These are phyloP conservation scores for Blastocystis sp. DNA, from an alignment of 352 stramenopile genomes.

Conservation along the genomic window DNA sequence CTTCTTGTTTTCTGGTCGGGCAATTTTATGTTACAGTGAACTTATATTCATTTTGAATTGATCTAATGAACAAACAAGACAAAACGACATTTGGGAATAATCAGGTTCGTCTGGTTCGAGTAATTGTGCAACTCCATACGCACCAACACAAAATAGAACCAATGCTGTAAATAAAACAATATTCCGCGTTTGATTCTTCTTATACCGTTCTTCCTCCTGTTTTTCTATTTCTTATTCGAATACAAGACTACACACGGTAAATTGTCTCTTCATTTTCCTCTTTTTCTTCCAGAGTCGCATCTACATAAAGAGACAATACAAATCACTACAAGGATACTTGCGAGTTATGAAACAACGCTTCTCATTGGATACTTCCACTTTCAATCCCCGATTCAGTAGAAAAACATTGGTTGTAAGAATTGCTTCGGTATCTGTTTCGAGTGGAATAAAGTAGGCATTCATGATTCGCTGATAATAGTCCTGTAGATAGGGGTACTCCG, in stretches of 20 bases:
- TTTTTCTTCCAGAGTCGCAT: background rate
- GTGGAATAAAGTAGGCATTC: background rate
- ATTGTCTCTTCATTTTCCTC: background rate
- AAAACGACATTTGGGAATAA: background rate
- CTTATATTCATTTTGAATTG: too few relatives aligned
- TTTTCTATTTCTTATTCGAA: background rate
- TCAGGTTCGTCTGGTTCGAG: background rate
- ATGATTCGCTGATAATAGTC: constrained; percentile 3
- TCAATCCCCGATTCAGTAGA: background rate
- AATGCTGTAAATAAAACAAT: background rate
- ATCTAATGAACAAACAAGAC: background rate
- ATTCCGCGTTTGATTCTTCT: background rate
- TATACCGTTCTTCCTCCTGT: background rate
- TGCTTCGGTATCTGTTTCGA: background rate
- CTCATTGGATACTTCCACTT: background rate
- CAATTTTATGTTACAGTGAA: too few relatives aligned
- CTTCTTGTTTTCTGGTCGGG: too few relatives aligned
- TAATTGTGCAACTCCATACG: background rate
- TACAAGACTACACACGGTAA: background rate
- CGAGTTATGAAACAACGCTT: constrained; percentile 15
- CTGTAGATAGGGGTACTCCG: background rate
- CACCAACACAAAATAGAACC: background rate
- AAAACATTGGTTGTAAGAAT: background rate
- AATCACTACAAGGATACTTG: background rate
- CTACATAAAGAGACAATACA: background rate